Percentiles rank a stretch among this genome's conserved stretches.
phyloP scores from a whole-genome alignment of 306 rosid species.

The Sophora flavescens region DNA sequence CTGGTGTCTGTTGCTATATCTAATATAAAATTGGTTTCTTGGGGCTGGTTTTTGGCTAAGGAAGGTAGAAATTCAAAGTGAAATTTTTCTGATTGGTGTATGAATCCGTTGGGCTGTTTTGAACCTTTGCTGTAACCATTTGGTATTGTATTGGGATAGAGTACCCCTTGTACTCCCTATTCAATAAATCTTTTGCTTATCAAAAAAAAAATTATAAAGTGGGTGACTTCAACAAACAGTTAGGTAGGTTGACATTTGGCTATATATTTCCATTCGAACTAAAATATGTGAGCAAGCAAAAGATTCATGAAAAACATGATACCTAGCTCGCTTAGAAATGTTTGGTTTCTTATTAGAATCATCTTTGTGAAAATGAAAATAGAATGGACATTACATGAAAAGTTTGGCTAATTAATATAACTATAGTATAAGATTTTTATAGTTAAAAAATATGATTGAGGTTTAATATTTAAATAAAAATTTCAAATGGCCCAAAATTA shows the following conservation, averaged over 20 bases:
- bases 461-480: background rate
- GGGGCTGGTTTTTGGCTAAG: no score
- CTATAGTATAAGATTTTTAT: background rate
- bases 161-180: no score
- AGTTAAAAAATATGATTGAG: background rate
- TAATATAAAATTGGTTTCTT: no score
- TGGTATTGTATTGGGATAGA: no score
- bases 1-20: no score
- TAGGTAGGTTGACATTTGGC: slow-evolving; percentile 37
- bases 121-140: no score
- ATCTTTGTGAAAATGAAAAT: background rate
- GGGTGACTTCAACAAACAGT: slow-evolving; percentile 38
- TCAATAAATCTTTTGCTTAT: no score
- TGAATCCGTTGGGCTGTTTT: no score
- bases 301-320: background rate
- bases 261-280: background rate
- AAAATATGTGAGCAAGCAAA: background rate
- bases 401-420: background rate
- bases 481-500: no score
- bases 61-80: no score
- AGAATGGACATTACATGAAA: background rate
- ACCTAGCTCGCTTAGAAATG: background rate
- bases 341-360: no score
- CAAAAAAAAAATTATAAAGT: background rate
- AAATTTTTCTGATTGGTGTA: no score